Evolutionary conservation across 75 land plant species (phyloP).

Genomic region (Adiantum capillusveneris): DNA sequence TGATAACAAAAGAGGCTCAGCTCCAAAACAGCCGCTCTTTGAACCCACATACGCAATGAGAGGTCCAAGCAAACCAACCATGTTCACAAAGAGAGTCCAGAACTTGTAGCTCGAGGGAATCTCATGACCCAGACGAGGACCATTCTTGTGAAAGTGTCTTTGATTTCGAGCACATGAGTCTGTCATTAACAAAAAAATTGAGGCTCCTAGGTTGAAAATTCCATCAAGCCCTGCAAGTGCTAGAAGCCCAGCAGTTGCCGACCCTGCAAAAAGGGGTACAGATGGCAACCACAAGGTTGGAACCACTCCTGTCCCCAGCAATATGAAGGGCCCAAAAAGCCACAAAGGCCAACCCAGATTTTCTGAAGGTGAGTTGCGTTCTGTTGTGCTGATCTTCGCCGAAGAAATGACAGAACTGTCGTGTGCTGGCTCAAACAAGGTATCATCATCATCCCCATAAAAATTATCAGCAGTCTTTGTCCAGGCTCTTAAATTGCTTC

Average conservation of each 20-base stretch:
- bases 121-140: conserved; percentile 1
- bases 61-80: conserved; percentile 39
- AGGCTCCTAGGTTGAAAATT: conserved; percentile 62
- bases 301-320: conserved; percentile 49
- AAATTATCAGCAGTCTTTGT: conserved; percentile 2
- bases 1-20: conserved; percentile 34
- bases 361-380: background rate
- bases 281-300: conserved; percentile 62
- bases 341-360: conserved; percentile 62
- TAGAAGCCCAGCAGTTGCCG: conserved; percentile 49
- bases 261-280: conserved; percentile 49
- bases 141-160: background rate
- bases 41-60: conserved; percentile 26
- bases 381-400: too few relatives aligned
- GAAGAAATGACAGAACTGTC: background rate
- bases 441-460: conserved; percentile 5
- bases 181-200: conserved; percentile 65
- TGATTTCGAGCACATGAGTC: conserved; percentile 43
- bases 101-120: conserved; percentile 44
- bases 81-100: conserved; percentile 44
- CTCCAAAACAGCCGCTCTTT: conserved; percentile 29
- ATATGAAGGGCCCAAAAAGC: conserved; percentile 55
- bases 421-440: background rate
- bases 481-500: background rate
- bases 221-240: conserved; percentile 63